Conservation (phyloP, 495 filamentous ascomycete genomes). For the Xylaria palmicola region DNA sequence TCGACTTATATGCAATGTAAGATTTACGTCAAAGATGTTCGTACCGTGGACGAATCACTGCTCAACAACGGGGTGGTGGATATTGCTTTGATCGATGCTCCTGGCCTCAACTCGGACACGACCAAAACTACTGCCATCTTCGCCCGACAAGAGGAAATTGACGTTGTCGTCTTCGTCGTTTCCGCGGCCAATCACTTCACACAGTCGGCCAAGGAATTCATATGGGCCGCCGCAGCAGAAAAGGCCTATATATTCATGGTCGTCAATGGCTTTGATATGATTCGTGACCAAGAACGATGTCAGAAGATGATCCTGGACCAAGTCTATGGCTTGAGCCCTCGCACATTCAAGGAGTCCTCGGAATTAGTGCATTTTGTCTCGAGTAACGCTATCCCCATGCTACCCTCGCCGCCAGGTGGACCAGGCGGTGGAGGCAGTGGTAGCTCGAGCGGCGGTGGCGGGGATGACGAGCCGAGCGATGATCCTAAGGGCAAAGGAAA, state of each 20-base stretch:
- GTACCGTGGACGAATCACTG: constrained; percentile 86
- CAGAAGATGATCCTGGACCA: constrained; percentile 92
- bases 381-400: constrained; percentile 84
- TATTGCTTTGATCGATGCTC: constrained; percentile 95
- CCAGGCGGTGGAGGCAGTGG: constrained; percentile 60
- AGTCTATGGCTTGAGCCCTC: constrained; percentile 77
- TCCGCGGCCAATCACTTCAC: constrained; percentile 98
- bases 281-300: constrained; percentile 77
- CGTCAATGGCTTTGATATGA: constrained; percentile 94
- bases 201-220: constrained; percentile 92
- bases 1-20: constrained; percentile 90
- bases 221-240: constrained; percentile 89
- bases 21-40: constrained; percentile 90
- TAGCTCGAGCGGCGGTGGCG: constrained; percentile 54
- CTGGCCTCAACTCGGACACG: constrained; percentile 91
- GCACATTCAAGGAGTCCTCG: constrained; percentile 86
- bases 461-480: constrained; percentile 57
- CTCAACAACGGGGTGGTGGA: constrained; percentile 98
- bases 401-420: constrained; percentile 52
- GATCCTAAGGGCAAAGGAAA: constrained; percentile 86
- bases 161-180: constrained; percentile 98
- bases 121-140: constrained; percentile 96
- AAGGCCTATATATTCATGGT: constrained; percentile 99
- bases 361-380: constrained; percentile 98
- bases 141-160: constrained; percentile 95